Evolutionary conservation across 345 rosid species (phyloP), one percentile per base, ranked within the genome.

Genomic region (Citrus cavaleriei): DNA sequence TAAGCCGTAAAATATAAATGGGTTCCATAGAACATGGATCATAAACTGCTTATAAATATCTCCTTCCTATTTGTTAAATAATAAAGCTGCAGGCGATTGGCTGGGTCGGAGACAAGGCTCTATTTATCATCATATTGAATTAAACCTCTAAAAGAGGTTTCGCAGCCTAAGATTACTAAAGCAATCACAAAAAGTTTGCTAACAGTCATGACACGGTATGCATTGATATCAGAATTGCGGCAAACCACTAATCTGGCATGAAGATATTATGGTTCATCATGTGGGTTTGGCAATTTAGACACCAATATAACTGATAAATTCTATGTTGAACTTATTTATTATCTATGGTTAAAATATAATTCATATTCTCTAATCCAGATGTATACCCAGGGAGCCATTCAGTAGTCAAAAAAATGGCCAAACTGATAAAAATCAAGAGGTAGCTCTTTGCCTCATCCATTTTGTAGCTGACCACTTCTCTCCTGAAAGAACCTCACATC

Each of bases 391-490:
- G 34, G 22, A 38, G 22, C 61, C 60, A 18, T 18, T 61, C 12
- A 9, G 25, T 12, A 14, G 21, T 38, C 19, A 4, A 28, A 61
- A 14, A 25, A 18, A 18, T n/a, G 12, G 62, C 12, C 49, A 67
- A 75, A 7, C 12, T 58, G 40, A 67, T 14, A 49, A 32, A 81
- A 82, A 67, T 90, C 83, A 95, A 80, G 79, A 78, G 40, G 94
- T 76, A 70, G 84, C 58, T 82, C 75, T 89, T 86, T 90, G 95
- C 81, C 98, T 90, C 97, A 93, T 92, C 98, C 97, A 93, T 88
- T 95, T 95, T 30, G 99, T 95, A 77, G 98, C 97, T 19, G 98
- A 95, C 99, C 99, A 92, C 81, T 95, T 95, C 87, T 92, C 97
- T 61, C 97, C 97, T 0, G 91, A 75, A 60, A 92, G 80, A 70